These are phyloP conservation scores for Vitis amurensis DNA, from an alignment of 164 flowering plant genomes.

Conservation along the genomic window DNA sequence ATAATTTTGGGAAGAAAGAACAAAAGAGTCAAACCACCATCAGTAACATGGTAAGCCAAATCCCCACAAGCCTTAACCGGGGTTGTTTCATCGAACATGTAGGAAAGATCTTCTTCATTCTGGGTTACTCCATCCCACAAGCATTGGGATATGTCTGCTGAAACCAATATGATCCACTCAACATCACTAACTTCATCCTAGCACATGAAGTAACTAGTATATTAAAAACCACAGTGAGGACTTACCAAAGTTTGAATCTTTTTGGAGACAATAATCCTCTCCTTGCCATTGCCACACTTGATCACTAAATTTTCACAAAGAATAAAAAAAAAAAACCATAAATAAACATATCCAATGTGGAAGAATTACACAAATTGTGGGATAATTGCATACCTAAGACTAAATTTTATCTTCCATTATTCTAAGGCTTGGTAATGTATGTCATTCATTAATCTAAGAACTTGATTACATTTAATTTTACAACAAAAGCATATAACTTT, in stretches of 20 bases:
- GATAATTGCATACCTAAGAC: too few species aligned
- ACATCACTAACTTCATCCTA: neutral
- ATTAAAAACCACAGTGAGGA: neutral
- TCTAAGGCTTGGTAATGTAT: too few species aligned
- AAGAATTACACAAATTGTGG: too few species aligned
- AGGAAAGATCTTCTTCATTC: constrained; percentile 55
- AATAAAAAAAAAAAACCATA: neutral
- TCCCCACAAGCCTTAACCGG: constrained; percentile 82
- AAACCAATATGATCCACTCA: constrained; percentile 3
- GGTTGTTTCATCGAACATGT: constrained; percentile 68
- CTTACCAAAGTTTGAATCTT: constrained; percentile 46
- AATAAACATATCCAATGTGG: too few species aligned
- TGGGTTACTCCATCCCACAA: constrained; percentile 48
- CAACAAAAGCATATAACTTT: too few species aligned
- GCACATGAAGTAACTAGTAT: neutral
- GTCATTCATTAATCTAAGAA: too few species aligned
- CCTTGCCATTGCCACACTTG: constrained; percentile 54
- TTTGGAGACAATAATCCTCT: constrained; percentile 35
- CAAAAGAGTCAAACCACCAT: constrained; percentile 30
- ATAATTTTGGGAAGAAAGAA: neutral
- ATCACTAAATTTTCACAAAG: constrained; percentile 22
- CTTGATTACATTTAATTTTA: too few species aligned
- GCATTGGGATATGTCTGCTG: constrained; percentile 40
- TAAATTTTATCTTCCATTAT: too few species aligned
- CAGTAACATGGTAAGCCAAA: constrained; percentile 45